phyloP scores from a whole-genome alignment of 208 protist genomes.

The Crithidia thermophila region DNA sequence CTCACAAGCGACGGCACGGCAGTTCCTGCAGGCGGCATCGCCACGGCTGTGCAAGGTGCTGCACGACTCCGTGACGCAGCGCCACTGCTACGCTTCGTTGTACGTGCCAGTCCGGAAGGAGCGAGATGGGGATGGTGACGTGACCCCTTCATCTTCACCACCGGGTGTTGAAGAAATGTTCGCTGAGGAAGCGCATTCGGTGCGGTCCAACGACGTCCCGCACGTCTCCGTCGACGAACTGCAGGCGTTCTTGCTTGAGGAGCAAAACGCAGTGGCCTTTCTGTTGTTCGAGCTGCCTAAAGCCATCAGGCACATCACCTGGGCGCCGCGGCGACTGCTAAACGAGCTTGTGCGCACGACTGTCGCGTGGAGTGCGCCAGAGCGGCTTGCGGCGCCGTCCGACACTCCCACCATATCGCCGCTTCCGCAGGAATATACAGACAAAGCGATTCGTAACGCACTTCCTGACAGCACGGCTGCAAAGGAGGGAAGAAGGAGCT shows the following conservation, averaged over 20 bases:
- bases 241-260: background rate
- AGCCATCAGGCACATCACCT: constrained; percentile 21
- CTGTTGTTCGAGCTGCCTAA: constrained; percentile 29
- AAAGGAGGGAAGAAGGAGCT: background rate
- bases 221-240: background rate
- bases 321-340: constrained; percentile 54
- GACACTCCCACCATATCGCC: too few relatives aligned
- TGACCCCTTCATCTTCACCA: background rate
- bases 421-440: background rate
- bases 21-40: constrained; percentile 37
- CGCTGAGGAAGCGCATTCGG: too few relatives aligned
- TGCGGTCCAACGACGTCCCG: too few relatives aligned
- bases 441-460: too few relatives aligned
- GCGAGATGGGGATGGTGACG: background rate
- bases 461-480: background rate
- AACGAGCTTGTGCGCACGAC: constrained; percentile 50
- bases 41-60: constrained; percentile 40
- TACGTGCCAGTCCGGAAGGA: background rate
- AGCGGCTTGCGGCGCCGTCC: background rate
- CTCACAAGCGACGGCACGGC: constrained; percentile 18
- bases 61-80: constrained; percentile 28
- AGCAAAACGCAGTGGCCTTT: background rate
- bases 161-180: too few relatives aligned
- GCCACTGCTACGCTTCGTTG: constrained; percentile 11
- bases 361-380: constrained; percentile 30